Conservation (phyloP, 805 yeast genomes). For the Blastobotrys robertii region DNA sequence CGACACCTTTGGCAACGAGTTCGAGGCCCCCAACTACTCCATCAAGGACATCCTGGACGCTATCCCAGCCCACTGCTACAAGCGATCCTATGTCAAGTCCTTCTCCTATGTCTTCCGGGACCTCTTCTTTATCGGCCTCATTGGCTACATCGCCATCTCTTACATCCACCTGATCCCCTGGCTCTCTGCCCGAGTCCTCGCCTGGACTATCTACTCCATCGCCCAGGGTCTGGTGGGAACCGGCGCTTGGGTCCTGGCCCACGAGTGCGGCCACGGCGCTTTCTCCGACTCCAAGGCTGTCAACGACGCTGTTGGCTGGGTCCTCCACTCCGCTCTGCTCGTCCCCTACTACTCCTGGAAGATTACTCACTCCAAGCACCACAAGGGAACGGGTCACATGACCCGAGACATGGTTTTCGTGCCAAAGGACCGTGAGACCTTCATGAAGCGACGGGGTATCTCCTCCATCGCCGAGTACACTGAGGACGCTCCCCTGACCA, state of each 20-base stretch:
- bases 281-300: constrained; percentile 63
- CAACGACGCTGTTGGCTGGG: constrained; percentile 77
- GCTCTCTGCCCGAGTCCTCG: constrained; percentile 36
- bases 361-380: constrained; percentile 76
- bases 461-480: constrained; percentile 26
- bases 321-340: constrained; percentile 63
- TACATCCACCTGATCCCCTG: constrained; percentile 43
- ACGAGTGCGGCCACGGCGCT: constrained; percentile 88
- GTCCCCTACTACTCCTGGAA: constrained; percentile 90
- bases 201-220: constrained; percentile 50
- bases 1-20: constrained; percentile 56
- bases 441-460: constrained; percentile 20
- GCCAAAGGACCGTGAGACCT: constrained; percentile 58
- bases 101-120: constrained; percentile 63
- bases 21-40: constrained; percentile 64
- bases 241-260: constrained; percentile 80
- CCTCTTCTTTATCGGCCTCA: constrained; percentile 32
- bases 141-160: constrained; percentile 45
- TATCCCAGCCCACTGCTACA: constrained; percentile 68
- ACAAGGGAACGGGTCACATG: constrained; percentile 80
- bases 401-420: constrained; percentile 79
- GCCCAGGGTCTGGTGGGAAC: constrained; percentile 59
- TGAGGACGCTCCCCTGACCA: constrained; percentile 66
- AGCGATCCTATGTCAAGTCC: constrained; percentile 46
- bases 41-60: constrained; percentile 65